Conservation (phyloP, 2,329 filamentous ascomycete genomes). For the Talaromyces funiculosus region DNA sequence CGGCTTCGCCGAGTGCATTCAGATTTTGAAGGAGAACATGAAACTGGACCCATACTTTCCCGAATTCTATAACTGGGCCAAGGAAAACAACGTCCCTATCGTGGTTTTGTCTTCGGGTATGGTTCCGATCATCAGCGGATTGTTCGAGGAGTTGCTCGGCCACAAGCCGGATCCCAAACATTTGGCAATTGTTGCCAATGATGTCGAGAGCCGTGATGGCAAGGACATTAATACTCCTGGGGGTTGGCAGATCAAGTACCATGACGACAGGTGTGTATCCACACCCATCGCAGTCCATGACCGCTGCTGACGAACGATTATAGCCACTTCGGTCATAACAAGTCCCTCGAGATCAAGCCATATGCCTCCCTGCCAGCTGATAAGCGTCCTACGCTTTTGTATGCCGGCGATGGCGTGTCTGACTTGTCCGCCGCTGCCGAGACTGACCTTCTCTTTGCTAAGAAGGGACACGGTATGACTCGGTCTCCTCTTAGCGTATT, state of each 20-base stretch:
- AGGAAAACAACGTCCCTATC: slow-evolving; percentile 77
- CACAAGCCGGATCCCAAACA: slow-evolving; percentile 58
- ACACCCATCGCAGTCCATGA: too few species aligned
- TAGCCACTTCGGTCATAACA: slow-evolving; percentile 91
- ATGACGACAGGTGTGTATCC: slow-evolving; percentile 66
- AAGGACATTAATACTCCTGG: slow-evolving; percentile 71
- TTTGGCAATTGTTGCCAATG: slow-evolving; percentile 87
- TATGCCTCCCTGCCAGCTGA: slow-evolving; percentile 63
- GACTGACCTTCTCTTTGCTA: slow-evolving; percentile 89
- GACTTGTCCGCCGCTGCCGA: slow-evolving; percentile 88
- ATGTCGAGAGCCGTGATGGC: slow-evolving; percentile 61
- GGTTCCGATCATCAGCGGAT: slow-evolving; percentile 80
- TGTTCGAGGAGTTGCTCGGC: slow-evolving; percentile 77
- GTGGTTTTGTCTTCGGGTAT: slow-evolving; percentile 91
- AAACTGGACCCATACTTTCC: slow-evolving; percentile 82
- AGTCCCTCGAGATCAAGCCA: slow-evolving; percentile 82
- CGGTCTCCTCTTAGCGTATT: neutral
- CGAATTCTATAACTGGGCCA: slow-evolving; percentile 79
- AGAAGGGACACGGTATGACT: slow-evolving; percentile 70
- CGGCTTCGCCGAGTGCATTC: slow-evolving; percentile 76
- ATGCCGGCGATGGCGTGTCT: slow-evolving; percentile 90
- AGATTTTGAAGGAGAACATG: slow-evolving; percentile 74
- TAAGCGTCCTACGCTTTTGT: slow-evolving; percentile 77
- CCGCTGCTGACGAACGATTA: too few species aligned
- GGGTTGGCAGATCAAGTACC: slow-evolving; percentile 84